Evolutionary conservation across 257 asterid genomes (phyloP).

Genomic region (Solanum stenotomum): DNA sequence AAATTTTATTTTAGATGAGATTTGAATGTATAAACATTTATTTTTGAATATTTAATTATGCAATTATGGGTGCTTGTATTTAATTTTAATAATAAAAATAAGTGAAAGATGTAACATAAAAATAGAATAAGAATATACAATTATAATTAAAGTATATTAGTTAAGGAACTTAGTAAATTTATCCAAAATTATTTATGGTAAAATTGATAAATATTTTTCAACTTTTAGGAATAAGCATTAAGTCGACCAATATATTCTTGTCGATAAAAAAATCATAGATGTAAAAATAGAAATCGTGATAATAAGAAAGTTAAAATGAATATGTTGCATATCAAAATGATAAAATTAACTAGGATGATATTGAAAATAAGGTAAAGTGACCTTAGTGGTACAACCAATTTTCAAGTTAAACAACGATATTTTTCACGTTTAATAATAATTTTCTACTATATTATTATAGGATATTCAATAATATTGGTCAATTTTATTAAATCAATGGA

Average conservation of each 20-base stretch:
- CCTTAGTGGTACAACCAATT: not conserved
- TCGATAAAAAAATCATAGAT: fast-evolving
- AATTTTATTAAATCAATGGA: no score
- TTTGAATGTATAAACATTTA: no score
- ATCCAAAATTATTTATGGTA: no score
- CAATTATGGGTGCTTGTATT: not conserved
- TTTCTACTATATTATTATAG: no score
- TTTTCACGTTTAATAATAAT: not conserved
- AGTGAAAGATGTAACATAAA: not conserved
- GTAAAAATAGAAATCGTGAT: not conserved
- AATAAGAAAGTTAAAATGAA: not conserved
- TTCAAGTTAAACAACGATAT: not conserved
- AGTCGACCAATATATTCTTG: not conserved
- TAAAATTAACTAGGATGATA: not conserved
- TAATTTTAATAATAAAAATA: not conserved
- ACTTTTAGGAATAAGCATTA: not conserved
- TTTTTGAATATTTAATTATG: not conserved
- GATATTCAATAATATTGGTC: no score
- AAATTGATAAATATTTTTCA: no score
- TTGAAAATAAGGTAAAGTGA: not conserved
- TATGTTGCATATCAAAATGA: fast-evolving
- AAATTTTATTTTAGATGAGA: not conserved
- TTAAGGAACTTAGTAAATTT: not conserved
- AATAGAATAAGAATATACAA: not conserved
- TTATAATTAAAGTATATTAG: not conserved